Conservation (phyloP, 1,284 basidiomycete species). For the Leccinum solheimii region DNA sequence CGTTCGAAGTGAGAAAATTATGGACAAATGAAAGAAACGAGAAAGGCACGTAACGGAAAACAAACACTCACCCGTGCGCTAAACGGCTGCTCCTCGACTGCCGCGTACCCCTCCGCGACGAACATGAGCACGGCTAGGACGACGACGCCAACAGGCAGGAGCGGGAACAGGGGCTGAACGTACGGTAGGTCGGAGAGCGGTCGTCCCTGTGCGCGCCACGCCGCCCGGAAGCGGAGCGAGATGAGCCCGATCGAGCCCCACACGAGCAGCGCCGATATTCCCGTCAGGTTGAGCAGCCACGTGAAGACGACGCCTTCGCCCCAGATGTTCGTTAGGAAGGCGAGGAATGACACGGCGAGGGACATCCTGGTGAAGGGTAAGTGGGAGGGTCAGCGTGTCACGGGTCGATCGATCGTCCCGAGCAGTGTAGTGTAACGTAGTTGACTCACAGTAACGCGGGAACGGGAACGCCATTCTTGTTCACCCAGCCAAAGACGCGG, state of each 20-base stretch:
- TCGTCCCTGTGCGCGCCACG: slow-evolving; percentile 44
- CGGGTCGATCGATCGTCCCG: neutral
- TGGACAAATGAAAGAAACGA: neutral
- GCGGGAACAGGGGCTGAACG: slow-evolving; percentile 48
- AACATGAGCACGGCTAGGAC: slow-evolving; percentile 49
- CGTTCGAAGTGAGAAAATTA: neutral
- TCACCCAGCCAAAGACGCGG: slow-evolving; percentile 50
- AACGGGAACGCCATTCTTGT: slow-evolving; percentile 62
- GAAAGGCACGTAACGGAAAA: neutral
- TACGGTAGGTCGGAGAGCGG: slow-evolving; percentile 47
- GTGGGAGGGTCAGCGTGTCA: slow-evolving; percentile 1
- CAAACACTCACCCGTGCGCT: slow-evolving; percentile 30
- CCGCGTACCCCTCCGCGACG: slow-evolving; percentile 50
- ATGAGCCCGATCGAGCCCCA: slow-evolving; percentile 61
- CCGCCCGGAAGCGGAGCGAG: slow-evolving; percentile 50
- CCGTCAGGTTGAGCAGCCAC: slow-evolving; percentile 66
- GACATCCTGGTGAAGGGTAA: slow-evolving; percentile 38
- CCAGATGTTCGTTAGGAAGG: slow-evolving; percentile 57
- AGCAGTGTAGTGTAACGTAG: neutral
- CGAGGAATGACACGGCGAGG: slow-evolving; percentile 48
- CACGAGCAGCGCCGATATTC: slow-evolving; percentile 67
- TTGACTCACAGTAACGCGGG: slow-evolving; percentile 49
- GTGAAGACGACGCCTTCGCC: slow-evolving; percentile 54
- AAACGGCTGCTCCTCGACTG: slow-evolving; percentile 38
- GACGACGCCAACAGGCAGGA: slow-evolving; percentile 45